Evolutionary conservation across 1,139 yeast genomes (phyloP).

Genomic region (Spathaspora sp.): DNA sequence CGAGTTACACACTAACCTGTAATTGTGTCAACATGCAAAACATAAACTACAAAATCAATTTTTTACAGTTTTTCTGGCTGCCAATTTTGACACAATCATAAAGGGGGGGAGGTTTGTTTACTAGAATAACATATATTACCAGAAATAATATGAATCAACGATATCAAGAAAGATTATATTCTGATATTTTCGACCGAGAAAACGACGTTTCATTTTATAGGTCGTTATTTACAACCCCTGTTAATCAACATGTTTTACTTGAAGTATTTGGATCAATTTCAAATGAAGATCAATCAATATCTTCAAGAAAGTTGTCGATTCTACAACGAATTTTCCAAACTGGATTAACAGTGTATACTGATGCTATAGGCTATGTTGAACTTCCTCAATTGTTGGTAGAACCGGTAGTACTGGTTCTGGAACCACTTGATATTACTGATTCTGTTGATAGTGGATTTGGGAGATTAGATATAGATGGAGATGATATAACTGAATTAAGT

Average conservation of each 20-base stretch:
- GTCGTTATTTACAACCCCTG: constrained; percentile 26
- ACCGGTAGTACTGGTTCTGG: background rate
- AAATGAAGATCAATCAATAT: constrained; percentile 18
- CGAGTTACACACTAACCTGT: background rate
- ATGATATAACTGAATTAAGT: constrained; percentile 23
- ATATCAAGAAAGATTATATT: constrained; percentile 21
- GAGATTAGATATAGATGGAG: constrained; percentile 20
- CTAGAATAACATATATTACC: no score
- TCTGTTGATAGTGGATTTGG: background rate
- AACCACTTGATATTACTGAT: background rate
- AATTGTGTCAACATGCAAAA: background rate
- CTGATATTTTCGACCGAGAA: constrained; percentile 23
- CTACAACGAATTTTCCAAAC: constrained; percentile 20
- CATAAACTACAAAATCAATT: background rate
- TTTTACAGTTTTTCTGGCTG: background rate
- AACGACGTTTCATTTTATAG: constrained; percentile 25
- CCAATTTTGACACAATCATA: background rate
- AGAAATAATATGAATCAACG: constrained; percentile 13
- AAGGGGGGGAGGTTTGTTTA: no score
- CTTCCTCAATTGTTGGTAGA: background rate
- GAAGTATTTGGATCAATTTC: constrained; percentile 21
- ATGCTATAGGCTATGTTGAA: constrained; percentile 15
- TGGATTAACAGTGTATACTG: constrained; percentile 21
- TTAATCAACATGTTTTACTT: constrained; percentile 24
- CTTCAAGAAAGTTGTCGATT: constrained; percentile 6